phyloP scores from a whole-genome alignment of 164 flowering plant species.

The Magnolia sinica region DNA sequence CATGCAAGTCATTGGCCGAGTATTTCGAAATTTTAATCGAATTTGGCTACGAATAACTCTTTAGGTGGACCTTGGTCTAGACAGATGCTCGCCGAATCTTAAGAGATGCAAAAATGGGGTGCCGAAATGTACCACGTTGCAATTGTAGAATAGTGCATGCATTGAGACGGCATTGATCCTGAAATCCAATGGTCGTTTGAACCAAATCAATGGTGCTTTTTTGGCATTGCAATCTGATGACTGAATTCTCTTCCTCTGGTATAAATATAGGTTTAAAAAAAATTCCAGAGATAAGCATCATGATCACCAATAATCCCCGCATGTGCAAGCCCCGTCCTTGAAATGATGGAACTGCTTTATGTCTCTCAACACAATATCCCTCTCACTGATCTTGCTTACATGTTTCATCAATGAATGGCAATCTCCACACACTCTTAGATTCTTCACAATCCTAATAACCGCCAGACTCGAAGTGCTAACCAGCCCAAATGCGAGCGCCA shows the following conservation, averaged over 20 bases:
- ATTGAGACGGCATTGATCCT: not conserved
- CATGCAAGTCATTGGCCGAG: too few relatives aligned
- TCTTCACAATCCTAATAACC: slow-evolving; percentile 32
- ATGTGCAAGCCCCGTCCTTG: slow-evolving; percentile 45
- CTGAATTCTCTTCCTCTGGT: not conserved
- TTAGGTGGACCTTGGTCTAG: too few relatives aligned
- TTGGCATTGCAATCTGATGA: not conserved
- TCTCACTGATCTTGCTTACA: slow-evolving; percentile 28
- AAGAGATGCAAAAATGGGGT: not conserved
- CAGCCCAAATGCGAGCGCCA: slow-evolving; percentile 44
- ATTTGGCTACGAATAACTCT: too few relatives aligned
- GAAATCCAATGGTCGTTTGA: not conserved
- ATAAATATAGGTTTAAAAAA: not conserved
- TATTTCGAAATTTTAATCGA: too few relatives aligned
- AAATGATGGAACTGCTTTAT: slow-evolving; percentile 48
- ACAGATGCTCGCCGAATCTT: not conserved
- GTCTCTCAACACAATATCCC: slow-evolving; percentile 52
- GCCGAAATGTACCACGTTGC: not conserved
- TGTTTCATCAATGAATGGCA: slow-evolving; percentile 47
- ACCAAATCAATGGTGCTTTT: not conserved
- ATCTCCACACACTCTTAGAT: slow-evolving; percentile 37
- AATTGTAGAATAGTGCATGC: not conserved
- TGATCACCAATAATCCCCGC: slow-evolving; percentile 49
- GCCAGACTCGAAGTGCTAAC: slow-evolving; percentile 28
- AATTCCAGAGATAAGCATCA: not conserved